phyloP scores from a whole-genome alignment of 2,329 filamentous ascomycete genomes.

The Aspergillus glaucus region DNA sequence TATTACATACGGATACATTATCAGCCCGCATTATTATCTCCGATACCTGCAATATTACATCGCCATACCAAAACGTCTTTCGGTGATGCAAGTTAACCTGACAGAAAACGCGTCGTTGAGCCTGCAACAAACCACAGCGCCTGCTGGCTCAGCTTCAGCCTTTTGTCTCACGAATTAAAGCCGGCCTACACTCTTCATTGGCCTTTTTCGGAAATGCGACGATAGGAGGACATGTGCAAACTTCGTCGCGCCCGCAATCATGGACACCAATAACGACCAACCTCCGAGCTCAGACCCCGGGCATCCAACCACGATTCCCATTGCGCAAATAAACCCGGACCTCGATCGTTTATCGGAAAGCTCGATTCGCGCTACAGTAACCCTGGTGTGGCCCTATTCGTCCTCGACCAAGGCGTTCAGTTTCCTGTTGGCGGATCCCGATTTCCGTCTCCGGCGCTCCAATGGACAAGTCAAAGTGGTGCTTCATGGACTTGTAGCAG shows the following conservation, averaged over 20 bases:
- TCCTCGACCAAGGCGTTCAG: constrained; percentile 66
- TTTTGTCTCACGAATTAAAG: not conserved
- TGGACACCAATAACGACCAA: constrained; percentile 21
- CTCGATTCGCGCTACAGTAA: constrained; percentile 63
- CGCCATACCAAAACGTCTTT: not conserved
- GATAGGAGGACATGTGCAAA: constrained; percentile 8
- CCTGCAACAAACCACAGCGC: not conserved
- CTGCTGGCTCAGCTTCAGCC: not conserved
- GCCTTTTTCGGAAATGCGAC: constrained; percentile 1
- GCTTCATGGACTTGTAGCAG: constrained; percentile 65
- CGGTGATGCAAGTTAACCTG: not conserved
- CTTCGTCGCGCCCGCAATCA: constrained; percentile 16
- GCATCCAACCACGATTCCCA: constrained; percentile 26
- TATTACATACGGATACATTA: no score
- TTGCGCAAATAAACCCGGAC: constrained; percentile 37
- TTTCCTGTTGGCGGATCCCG: constrained; percentile 75
- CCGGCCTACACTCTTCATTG: no score
- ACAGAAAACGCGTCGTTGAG: no score
- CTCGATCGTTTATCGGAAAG: constrained; percentile 19
- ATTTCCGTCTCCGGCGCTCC: constrained; percentile 69
- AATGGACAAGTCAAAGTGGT: constrained; percentile 76
- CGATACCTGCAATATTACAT: no score
- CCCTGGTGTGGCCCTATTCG: constrained; percentile 87
- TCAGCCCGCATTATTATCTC: no score
- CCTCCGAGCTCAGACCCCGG: constrained; percentile 17